A percentile compares a stretch with the other conserved stretches of the same genome.
These are phyloP conservation scores for Claviceps cyperi DNA, from an alignment of 2,329 filamentous ascomycete species.

Conservation along the genomic window DNA sequence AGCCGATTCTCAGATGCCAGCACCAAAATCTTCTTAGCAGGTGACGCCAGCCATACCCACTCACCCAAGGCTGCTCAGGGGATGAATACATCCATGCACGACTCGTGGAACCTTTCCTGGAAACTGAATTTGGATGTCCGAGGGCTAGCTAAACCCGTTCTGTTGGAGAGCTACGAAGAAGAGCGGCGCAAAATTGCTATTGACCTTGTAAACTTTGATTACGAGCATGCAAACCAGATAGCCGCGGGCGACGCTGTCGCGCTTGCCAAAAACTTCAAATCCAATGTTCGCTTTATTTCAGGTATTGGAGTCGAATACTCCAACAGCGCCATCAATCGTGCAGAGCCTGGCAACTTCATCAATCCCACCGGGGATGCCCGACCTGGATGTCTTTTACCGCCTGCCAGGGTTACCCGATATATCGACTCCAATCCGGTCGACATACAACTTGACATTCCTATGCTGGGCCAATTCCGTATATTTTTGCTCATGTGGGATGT, in stretches of 20 bases:
- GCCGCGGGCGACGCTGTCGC: constrained; percentile 47
- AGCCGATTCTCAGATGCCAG: constrained; percentile 51
- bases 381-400: constrained; percentile 44
- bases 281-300: constrained; percentile 60
- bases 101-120: constrained; percentile 46
- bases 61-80: constrained; percentile 58
- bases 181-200: constrained; percentile 48
- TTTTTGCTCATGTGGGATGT: constrained; percentile 57
- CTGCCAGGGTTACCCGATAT: constrained; percentile 57
- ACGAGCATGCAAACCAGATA: constrained; percentile 42
- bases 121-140: constrained; percentile 38
- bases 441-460: constrained; percentile 62
- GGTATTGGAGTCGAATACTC: constrained; percentile 52
- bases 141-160: constrained; percentile 36
- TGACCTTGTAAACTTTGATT: constrained; percentile 45
- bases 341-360: constrained; percentile 19
- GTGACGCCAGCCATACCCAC: constrained; percentile 59
- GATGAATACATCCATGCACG: constrained; percentile 48
- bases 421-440: constrained; percentile 68
- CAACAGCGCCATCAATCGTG: constrained; percentile 35
- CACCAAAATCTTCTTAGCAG: constrained; percentile 50
- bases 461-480: constrained; percentile 63
- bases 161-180: constrained; percentile 47
- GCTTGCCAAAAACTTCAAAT: constrained; percentile 53
- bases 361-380: constrained; percentile 33